phyloP scores from a whole-genome alignment of 2,329 filamentous ascomycete genomes.

The Colletotrichum sp. region DNA sequence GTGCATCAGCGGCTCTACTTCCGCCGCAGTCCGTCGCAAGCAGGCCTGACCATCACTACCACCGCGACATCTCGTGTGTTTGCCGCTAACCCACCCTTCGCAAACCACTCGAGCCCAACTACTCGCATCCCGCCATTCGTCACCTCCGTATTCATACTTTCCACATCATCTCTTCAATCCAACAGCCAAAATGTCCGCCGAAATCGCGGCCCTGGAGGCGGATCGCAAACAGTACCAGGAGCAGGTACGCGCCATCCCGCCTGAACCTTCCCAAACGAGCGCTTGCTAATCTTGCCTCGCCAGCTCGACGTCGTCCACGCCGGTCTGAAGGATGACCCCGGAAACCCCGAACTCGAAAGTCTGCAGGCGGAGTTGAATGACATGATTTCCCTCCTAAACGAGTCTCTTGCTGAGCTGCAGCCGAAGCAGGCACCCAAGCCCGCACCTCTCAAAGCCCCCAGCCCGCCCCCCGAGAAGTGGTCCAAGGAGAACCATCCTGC shows the following conservation, averaged over 20 bases:
- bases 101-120: not conserved
- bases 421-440: constrained; percentile 54
- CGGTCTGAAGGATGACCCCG: constrained; percentile 80
- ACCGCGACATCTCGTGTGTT: not conserved
- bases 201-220: constrained; percentile 51
- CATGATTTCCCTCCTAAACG: constrained; percentile 80
- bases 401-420: constrained; percentile 81
- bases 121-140: not conserved
- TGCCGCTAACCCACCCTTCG: not conserved
- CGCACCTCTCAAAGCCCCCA: constrained; percentile 45
- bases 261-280: not conserved
- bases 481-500: constrained; percentile 82
- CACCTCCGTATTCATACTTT: not conserved
- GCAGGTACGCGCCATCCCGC: constrained; percentile 47
- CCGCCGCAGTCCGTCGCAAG: not conserved
- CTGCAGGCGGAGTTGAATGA: constrained; percentile 83
- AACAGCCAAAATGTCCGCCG: constrained; percentile 20
- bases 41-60: not conserved
- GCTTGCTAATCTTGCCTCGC: constrained; percentile 20
- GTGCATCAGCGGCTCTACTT: not conserved
- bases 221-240: constrained; percentile 62
- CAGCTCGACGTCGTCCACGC: constrained; percentile 80
- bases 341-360: constrained; percentile 77
- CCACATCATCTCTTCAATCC: not conserved
- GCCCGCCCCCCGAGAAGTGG: constrained; percentile 72